phyloP scores from a whole-genome alignment of 768 basidiomycete genomes.

The Candolleomyces efflorescens region DNA sequence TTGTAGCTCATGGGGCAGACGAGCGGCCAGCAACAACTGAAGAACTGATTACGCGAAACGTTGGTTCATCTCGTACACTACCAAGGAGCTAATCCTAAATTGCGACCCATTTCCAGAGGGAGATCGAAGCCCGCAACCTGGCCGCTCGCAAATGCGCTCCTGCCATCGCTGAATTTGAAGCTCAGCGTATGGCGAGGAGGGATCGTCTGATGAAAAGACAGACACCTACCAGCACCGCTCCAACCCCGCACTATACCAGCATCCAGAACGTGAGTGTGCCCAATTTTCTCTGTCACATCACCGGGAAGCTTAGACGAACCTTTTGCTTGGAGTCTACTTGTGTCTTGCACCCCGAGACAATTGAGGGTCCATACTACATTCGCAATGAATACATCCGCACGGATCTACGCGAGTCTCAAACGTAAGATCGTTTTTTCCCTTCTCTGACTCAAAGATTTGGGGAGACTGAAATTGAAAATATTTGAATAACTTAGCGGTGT shows the following conservation, averaged over 20 bases:
- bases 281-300: constrained; percentile 8
- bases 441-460: neutral
- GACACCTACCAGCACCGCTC: constrained; percentile 7
- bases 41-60: constrained; percentile 1
- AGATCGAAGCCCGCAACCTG: constrained; percentile 1
- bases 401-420: constrained; percentile 4
- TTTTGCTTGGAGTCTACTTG: constrained; percentile 40
- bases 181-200: constrained; percentile 7
- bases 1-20: neutral
- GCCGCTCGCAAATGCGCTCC: constrained; percentile 7
- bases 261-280: constrained; percentile 5
- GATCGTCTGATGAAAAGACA: constrained; percentile 9
- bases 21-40: neutral
- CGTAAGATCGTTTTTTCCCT: neutral
- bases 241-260: constrained; percentile 2
- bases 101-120: neutral
- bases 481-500: constrained; percentile 20
- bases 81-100: neutral
- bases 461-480: neutral
- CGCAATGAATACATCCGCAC: constrained; percentile 14
- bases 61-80: neutral
- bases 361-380: constrained; percentile 53
- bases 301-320: constrained; percentile 7
- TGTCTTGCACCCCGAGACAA: constrained; percentile 49
- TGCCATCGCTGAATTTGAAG: constrained; percentile 5